phyloP scores from a whole-genome alignment of 2,329 filamentous ascomycete genomes.

The Sarocladium oryzae region DNA sequence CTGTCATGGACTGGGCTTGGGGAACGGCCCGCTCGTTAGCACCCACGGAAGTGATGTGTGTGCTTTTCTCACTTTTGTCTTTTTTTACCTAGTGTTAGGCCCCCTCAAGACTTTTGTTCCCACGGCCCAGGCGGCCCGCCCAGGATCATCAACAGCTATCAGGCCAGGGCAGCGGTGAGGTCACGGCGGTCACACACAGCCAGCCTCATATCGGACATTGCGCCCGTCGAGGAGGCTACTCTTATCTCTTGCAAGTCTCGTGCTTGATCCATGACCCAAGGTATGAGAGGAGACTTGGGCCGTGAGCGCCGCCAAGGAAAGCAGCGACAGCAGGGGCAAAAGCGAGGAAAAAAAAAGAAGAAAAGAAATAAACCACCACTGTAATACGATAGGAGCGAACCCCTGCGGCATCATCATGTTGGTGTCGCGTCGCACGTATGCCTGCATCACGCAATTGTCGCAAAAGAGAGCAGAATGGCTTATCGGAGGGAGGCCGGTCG shows the following conservation, averaged over 20 bases:
- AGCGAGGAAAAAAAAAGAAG: too few relatives aligned
- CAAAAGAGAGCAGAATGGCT: neutral
- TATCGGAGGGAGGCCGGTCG: constrained; percentile 3
- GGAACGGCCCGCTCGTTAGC: constrained; percentile 5
- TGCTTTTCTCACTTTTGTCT: too few relatives aligned
- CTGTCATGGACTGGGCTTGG: too few relatives aligned
- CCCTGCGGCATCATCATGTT: too few relatives aligned
- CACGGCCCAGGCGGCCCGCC: constrained; percentile 5
- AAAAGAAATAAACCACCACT: too few relatives aligned
- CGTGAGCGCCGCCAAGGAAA: too few relatives aligned
- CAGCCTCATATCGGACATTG: neutral
- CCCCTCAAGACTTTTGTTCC: neutral
- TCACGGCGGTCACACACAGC: neutral
- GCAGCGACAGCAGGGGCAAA: neutral
- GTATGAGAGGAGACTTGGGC: neutral
- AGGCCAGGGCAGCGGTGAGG: constrained; percentile 3
- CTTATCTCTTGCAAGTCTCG: neutral
- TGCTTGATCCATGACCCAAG: neutral
- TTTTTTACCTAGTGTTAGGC: too few relatives aligned
- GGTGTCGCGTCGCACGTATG: too few relatives aligned
- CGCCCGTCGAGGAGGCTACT: constrained; percentile 4
- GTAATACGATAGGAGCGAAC: too few relatives aligned
- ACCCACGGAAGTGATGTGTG: too few relatives aligned
- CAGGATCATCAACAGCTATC: neutral
- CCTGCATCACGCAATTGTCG: too few relatives aligned